Evolutionary conservation across 2,329 filamentous ascomycete genomes (phyloP).

Genomic region (Trichoderma hamatum): DNA sequence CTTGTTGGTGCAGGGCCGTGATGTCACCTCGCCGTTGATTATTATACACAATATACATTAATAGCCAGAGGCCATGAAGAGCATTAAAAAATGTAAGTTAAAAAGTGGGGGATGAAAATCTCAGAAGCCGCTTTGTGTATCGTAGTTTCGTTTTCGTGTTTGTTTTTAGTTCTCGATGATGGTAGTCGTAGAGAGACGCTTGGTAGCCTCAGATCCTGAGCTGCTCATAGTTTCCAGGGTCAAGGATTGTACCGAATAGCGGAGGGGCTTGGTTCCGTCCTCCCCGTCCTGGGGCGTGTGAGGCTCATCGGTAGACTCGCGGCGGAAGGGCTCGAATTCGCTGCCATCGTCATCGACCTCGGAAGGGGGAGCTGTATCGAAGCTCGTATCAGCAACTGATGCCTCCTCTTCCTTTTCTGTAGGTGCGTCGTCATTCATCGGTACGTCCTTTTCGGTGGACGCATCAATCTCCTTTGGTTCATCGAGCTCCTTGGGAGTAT

Average conservation of each 20-base stretch:
- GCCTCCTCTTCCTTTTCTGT: conserved; percentile 13
- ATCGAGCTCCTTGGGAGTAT: not conserved
- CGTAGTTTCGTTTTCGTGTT: not conserved
- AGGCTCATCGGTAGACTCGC: conserved; percentile 31
- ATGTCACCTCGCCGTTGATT: conserved; percentile 15
- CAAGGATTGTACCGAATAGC: conserved; percentile 36
- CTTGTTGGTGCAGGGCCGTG: conserved; percentile 10
- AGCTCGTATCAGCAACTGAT: conserved; percentile 5
- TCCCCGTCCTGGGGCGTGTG: conserved; percentile 40
- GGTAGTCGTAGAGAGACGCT: conserved; percentile 35
- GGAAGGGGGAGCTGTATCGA: conserved; percentile 12
- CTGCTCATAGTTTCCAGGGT: conserved; percentile 31
- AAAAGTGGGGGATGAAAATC: not conserved
- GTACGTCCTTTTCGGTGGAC: not conserved
- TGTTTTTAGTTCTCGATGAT: conserved; percentile 7
- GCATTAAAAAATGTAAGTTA: conserved; percentile 8
- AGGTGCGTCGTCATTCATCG: not conserved
- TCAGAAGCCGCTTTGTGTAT: not conserved
- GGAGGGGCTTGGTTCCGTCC: conserved; percentile 33
- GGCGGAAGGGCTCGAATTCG: conserved; percentile 15
- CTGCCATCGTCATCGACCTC: conserved; percentile 23
- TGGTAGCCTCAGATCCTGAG: conserved; percentile 27
- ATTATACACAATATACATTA: conserved; percentile 34
- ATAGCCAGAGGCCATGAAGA: conserved; percentile 19
- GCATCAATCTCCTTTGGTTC: not conserved